phyloP scores from a whole-genome alignment of 768 basidiomycete species.

The Auricularia sp. region DNA sequence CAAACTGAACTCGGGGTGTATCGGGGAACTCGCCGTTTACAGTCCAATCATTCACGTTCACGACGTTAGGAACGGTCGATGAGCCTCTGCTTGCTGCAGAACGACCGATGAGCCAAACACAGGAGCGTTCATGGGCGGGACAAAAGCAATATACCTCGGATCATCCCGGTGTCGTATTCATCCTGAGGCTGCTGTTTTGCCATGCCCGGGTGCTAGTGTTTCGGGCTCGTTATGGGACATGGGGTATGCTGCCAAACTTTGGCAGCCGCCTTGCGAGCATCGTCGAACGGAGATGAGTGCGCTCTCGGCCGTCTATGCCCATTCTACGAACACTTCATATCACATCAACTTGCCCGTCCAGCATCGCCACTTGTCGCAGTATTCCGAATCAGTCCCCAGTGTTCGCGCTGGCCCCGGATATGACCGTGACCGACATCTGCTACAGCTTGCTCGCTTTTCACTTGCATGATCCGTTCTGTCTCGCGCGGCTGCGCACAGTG shows the following conservation, averaged over 20 bases:
- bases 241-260: conserved; percentile 8
- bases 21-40: conserved; percentile 48
- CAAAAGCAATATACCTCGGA: conserved; percentile 16
- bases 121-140: conserved; percentile 21
- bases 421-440: no score
- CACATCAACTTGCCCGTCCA: no score
- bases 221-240: not conserved
- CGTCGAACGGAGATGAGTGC: conserved; percentile 75
- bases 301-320: conserved; percentile 30
- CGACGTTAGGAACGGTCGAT: conserved; percentile 10
- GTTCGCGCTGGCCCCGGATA: no score
- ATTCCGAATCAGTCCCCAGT: no score
- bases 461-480: no score
- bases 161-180: not conserved
- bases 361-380: no score
- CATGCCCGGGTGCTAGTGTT: conserved; percentile 5
- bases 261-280: conserved; percentile 52
- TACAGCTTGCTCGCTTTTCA: no score
- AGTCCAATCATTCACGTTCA: conserved; percentile 62
- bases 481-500: no score
- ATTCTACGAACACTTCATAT: no score
- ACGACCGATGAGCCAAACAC: conserved; percentile 48
- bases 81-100: conserved; percentile 16
- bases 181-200: conserved; percentile 61
- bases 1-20: not conserved